Evolutionary conservation across 345 rosid species (phyloP), one percentile per base, ranked within the genome.

Genomic region (Syzygium jambos): DNA sequence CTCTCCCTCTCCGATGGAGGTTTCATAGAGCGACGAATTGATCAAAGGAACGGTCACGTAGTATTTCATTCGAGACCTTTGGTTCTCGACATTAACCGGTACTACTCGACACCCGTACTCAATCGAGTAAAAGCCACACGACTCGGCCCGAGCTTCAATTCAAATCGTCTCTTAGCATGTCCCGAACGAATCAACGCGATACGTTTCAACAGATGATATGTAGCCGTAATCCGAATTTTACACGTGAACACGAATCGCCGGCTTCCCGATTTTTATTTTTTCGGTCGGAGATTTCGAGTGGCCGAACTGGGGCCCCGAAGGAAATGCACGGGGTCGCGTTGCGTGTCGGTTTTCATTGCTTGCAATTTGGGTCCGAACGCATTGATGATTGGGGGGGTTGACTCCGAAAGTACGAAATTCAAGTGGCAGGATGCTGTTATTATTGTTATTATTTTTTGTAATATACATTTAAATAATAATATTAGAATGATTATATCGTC

Each of bases 101-200:
- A 19, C 3, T 9, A 0, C 11, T 68, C 13, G 0, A 68, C 7
- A 7, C 6, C 9, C 2, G 0, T 16, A 4, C 7, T 34, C 0
- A 0, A 17, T 17, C 5, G 11, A 68, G 46, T 34, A 1, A 73
- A 73, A 19, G 25, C 14, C 5, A 19, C 14, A 34, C 0, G 7
- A 73, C 49, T 1, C 0, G 1, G 4, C 7, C 13, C 13, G 22
- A 5, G 17, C 1, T 68, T 68, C 2, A 30, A 30, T 65, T 65
- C 30, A 65, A 16, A 68, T 73, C 7, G 1, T 9, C 49, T 9
- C 49, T 68, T 19, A 13, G 0, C 49, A 9, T 19, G 41, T 34
- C 80, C 4, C 1, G 0, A 9, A 34, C 19, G 9, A 15, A 65
- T 65, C 41, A 29, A n/a, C 5, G 9, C 0, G 29, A 30, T 3